Conservation (phyloP, 805 yeast genomes). For the Candida endomychidarum region DNA sequence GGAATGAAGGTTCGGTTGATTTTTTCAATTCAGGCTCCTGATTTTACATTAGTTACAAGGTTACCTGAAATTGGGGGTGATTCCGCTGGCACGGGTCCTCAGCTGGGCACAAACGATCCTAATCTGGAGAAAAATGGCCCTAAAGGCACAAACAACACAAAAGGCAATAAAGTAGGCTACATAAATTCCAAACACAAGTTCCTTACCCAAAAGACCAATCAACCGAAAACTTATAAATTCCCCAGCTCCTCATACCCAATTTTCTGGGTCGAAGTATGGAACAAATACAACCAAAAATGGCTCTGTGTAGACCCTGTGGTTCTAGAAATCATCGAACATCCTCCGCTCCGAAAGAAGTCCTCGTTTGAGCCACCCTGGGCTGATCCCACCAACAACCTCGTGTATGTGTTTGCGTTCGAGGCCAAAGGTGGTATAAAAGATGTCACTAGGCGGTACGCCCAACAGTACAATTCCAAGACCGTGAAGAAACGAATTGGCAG, state of each 20-base stretch:
- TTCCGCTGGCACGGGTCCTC: no score
- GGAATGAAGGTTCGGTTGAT: conserved; percentile 74
- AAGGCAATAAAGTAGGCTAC: no score
- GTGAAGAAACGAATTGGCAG: conserved; percentile 67
- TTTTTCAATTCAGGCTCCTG: conserved; percentile 88
- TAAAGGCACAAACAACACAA: no score
- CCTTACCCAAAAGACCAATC: neutral
- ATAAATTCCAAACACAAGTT: conserved; percentile 13
- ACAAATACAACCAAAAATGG: conserved; percentile 68
- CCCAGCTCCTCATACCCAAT: conserved; percentile 55
- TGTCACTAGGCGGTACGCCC: conserved; percentile 81
- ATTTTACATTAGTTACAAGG: conserved; percentile 50
- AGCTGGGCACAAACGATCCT: no score
- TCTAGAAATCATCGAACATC: conserved; percentile 59
- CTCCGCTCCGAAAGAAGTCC: conserved; percentile 50
- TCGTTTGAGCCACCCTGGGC: conserved; percentile 71
- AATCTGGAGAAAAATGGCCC: no score
- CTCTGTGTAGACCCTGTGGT: conserved; percentile 83
- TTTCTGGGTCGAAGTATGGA: conserved; percentile 96
- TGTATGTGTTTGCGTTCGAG: conserved; percentile 80
- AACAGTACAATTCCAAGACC: conserved; percentile 68
- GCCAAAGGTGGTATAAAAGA: conserved; percentile 65
- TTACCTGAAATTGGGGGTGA: conserved; percentile 15
- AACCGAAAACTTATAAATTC: conserved; percentile 13
- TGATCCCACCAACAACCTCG: conserved; percentile 56